Base-by-base conservation (phyloP, 331 rosid genomes). In the Acacia pycnantha region DNA sequence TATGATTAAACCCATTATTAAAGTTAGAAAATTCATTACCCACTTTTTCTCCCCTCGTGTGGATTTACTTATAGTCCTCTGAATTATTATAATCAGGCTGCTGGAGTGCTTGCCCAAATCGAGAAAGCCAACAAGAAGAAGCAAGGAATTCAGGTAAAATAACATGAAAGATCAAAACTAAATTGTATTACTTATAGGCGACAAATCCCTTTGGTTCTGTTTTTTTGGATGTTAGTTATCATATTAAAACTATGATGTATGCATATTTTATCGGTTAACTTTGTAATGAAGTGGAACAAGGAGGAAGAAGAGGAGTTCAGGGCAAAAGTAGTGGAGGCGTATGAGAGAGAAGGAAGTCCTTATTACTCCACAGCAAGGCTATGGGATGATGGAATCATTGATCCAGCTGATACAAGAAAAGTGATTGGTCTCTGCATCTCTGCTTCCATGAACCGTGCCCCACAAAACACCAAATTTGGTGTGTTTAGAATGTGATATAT, bases 351-450 rank as follows among this genome's bases (percentile, higher is more conserved):
- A 84, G 99, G 96, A 77, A 92, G 90, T 72, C 93, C 97, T 27
- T 95, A 93, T 75, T 93, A 89, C 90, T 93, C 99, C 74, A 93
- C 98, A 19, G 98, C 97, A 6, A 89, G 99, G 92, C 91, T 95
- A 8, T 90, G 98, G 98, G 99, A 95, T 48, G 99, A 93, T 83
- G 98, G 98, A 81, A 84, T 95, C 74, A 90, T 93, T 78, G 99
- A 95, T 88, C 98, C 98, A 56, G 97, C 98, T 1, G 98, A 95
- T 85, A 92, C 96, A 37, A 89, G 98, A 88, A 93, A 79, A 85
- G 68, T 93, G 21, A 86, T 95, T n/a, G 98, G 97, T 43, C 89
- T 93, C 54, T 88, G 87, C 84, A 69, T 95, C 69, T 95, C 98
- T 33, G 93, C 98, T 35, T 93, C 96, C 67, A 61, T 76, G 82